These are phyloP conservation scores for Fusarium coffeatum DNA, from an alignment of 2,329 filamentous ascomycete genomes.

Conservation along the genomic window DNA sequence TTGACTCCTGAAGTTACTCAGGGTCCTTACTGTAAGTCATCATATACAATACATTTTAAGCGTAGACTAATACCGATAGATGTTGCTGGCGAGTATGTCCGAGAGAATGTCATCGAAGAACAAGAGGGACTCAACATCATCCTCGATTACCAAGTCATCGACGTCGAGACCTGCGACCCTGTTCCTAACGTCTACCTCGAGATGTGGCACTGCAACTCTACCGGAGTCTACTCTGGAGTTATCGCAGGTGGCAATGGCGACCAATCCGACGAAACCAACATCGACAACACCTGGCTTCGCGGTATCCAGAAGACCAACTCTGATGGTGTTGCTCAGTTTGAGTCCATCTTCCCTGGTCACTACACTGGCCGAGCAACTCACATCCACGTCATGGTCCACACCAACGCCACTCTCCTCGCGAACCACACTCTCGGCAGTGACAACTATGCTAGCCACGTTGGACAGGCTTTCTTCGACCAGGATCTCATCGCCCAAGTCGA, in stretches of 20 bases:
- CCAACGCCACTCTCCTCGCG: background rate
- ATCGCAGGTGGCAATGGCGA: constrained; percentile 57
- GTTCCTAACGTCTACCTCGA: constrained; percentile 57
- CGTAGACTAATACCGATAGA: constrained; percentile 24
- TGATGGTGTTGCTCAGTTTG: constrained; percentile 58
- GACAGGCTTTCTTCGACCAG: constrained; percentile 56
- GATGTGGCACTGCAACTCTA: constrained; percentile 61
- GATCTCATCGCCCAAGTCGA: constrained; percentile 65
- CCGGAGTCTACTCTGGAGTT: constrained; percentile 60
- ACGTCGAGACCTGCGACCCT: constrained; percentile 58
- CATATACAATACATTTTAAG: accelerated
- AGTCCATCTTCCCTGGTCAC: constrained; percentile 58
- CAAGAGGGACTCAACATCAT: constrained; percentile 55
- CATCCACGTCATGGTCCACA: constrained; percentile 54
- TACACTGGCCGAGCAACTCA: constrained; percentile 60
- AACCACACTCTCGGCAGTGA: constrained; percentile 3
- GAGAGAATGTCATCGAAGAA: constrained; percentile 55
- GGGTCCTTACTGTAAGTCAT: constrained; percentile 57
- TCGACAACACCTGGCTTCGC: constrained; percentile 50
- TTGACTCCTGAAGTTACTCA: constrained; percentile 63
- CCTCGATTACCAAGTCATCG: constrained; percentile 59
- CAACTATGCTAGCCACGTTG: constrained; percentile 2
- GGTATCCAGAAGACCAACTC: constrained; percentile 47
- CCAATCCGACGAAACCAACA: constrained; percentile 52
- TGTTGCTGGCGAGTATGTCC: constrained; percentile 49